Base-by-base conservation (phyloP, 2,329 filamentous ascomycete species). In the Xylariaceae sp. region DNA sequence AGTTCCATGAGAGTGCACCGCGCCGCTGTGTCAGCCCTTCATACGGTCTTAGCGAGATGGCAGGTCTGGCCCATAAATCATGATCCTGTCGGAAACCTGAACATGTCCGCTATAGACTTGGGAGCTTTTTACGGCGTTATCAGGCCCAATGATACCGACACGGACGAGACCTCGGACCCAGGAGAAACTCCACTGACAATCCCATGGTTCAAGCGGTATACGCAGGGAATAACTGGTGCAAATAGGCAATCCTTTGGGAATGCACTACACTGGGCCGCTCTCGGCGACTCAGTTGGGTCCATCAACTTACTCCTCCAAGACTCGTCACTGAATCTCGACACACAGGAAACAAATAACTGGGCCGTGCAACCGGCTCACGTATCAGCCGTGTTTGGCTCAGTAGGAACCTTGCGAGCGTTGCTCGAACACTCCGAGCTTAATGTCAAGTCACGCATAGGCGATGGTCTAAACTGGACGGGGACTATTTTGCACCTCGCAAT, bases 401-500 rank as follows among this genome's bases (percentile, higher is more conserved):
- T 47, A 24, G 51, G 41, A 12, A 53, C 51, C n/a, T 19, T 53
- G 34, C 31, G 26, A 41, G 11, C 17, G 9, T 37, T 53, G 19
- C 34, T 53, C 24, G 51, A 47, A 33, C 23, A 46, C 19, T 47
- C 49, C 23, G 51, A 47, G 36, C 51, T 46, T 12, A 53, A 53
- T 17, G 41, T 53, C 19, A 47, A 21, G 17, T 53, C 51, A 16
- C 41, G 34, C 11, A 33, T 53, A 47, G 51, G 41, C 21, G 51
- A 53, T 14, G 16, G 45, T 28, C 9, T 41, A 8, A 47, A 47
- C 34, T 53, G 51, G 51, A 53, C 51, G 19, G 51, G 43, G 6
- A 46, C 51, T 16, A 53, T 53, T 24, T 39, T 53, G 17, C 51
- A 53, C 21, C 51, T 53, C 14, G 51, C 51, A 16, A 53, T 53